Evolutionary conservation across 2,329 filamentous ascomycete genomes (phyloP), one percentile per base, ranked within the genome.

Genomic region (Basipetospora chlamydospora): DNA sequence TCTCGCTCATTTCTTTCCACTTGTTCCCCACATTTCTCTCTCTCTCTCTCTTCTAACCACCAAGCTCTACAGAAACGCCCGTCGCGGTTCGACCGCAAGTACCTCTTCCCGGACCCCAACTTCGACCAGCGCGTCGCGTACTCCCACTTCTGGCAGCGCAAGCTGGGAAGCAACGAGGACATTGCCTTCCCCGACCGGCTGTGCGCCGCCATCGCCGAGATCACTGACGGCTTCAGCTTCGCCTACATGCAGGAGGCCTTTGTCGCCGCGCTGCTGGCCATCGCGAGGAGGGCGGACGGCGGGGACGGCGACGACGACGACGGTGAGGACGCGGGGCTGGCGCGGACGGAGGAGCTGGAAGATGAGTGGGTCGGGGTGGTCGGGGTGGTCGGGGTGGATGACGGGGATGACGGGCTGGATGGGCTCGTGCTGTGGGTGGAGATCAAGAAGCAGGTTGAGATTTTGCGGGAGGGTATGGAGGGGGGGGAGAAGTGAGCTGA

Each of bases 161-260:
- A 65, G 61, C 58, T 80, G 5, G 53, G 58, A 25, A 55, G 61
- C 43, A 77, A 75, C 50, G 58, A 70, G 41, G 61, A 66, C 7
- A 57, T 80, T 28, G 65, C 71, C 6, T 80, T 80, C 44, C 73
- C 74, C 0, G 62, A 71, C 47, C 57, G 61, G 41, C 59, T 80
- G 4, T 73, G 67, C 48, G 47, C 49, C 1, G 65, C 67, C n/a
- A 67, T 80, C 41, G 75, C 76, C 3, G 60, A 61, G 8, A 73
- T 78, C 41, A 80, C 74, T 1, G 54, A 68, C 18, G 64, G 64
- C n/a, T 80, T 80, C 52, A 76, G 70, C 44, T 80, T 80, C 49
- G 76, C 76, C 0, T 80, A 80, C 47, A 67, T 80, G 52, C 75
- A 81, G 48, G 77, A 80, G 50, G 75, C 72, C 0, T 80, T 80